Base-by-base conservation (phyloP, 2,329 filamentous ascomycete species). In the Chaetoscypha palmicola region DNA sequence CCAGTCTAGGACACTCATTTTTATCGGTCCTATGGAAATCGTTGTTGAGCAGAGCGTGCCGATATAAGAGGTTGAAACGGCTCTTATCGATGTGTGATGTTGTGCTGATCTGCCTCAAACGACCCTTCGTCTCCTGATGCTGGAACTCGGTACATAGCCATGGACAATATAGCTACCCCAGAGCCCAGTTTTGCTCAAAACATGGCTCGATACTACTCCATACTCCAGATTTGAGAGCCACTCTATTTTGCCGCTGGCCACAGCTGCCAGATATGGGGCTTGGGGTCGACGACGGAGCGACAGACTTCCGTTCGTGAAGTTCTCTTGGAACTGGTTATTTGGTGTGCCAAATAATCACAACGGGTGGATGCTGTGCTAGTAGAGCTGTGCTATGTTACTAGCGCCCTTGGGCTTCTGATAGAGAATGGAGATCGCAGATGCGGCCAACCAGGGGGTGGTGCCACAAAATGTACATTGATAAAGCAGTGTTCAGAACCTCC, bases 1-100 rank as follows among this genome's bases (percentile, higher is more conserved):
- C 41, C n/a, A n/a, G n/a, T n/a, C n/a, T 22, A n/a, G 41, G n/a
- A 14, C n/a, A 12, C 31, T 34, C 22, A 14, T n/a, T 31, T 50
- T 32, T 38, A 51, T 44, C 42, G 46, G 45, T 11, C 48, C 48
- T 44, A 48, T 46, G 23, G 26, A n/a, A 38, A 23, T 31, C 16
- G 19, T 17, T 16, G 23, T 32, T 38, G 40, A 21, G 26, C 10
- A 38, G 26, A 43, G 19, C 40, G 45, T 46, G 42, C 35, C 30
- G 43, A 45, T 49, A 45, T 49, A 43, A 51, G 41, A 52, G 46
- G 48, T 49, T 36, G 41, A 54, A 49, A 44, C 22, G 21, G 38
- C 30, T 43, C 37, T 45, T 40, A 36, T 45, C 36, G 23, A 45
- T 28, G 17, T n/a, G n/a, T 32, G 21, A 19, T n/a, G n/a, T 37